These are phyloP conservation scores for Plasmopara viticola DNA, from an alignment of 352 stramenopile genomes.

Conservation along the genomic window DNA sequence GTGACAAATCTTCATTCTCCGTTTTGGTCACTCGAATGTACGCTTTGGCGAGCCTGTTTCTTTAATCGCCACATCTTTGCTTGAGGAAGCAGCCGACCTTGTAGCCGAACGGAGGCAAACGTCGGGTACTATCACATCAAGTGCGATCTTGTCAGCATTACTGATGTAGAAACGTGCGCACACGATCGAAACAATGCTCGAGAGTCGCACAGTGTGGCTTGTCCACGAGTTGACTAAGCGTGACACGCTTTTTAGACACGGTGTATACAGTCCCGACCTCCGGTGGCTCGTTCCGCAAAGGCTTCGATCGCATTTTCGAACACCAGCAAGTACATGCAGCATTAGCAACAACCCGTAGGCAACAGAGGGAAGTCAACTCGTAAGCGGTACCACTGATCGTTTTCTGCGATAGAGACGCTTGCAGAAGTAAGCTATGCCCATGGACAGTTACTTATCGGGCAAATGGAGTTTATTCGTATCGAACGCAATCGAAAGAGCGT, in stretches of 20 bases:
- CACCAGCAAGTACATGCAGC: no score
- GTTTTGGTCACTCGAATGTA: constrained; percentile 80
- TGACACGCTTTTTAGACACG: constrained; percentile 63
- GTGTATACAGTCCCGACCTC: no score
- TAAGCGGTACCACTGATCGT: constrained; percentile 45
- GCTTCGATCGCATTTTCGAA: no score
- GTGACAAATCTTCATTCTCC: no score
- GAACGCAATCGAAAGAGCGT: constrained; percentile 79
- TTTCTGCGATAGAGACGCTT: constrained; percentile 84
- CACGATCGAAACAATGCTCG: constrained; percentile 58
- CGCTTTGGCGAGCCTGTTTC: constrained; percentile 69
- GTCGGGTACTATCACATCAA: constrained; percentile 68
- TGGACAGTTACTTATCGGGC: constrained; percentile 70
- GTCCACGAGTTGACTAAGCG: no score
- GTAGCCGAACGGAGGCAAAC: constrained; percentile 71
- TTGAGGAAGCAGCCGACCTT: constrained; percentile 42
- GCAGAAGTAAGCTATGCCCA: constrained; percentile 53
- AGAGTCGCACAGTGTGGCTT: no score
- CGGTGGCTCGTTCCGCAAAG: no score
- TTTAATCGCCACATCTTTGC: constrained; percentile 38
- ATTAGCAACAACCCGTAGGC: no score
- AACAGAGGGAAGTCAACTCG: constrained; percentile 51
- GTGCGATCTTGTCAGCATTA: constrained; percentile 58
- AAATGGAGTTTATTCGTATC: constrained; percentile 87
- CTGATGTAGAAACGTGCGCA: constrained; percentile 74